Evolutionary conservation across 768 basidiomycete genomes (phyloP), one percentile per base, ranked within the genome.

Genomic region (Grammothele lineata): DNA sequence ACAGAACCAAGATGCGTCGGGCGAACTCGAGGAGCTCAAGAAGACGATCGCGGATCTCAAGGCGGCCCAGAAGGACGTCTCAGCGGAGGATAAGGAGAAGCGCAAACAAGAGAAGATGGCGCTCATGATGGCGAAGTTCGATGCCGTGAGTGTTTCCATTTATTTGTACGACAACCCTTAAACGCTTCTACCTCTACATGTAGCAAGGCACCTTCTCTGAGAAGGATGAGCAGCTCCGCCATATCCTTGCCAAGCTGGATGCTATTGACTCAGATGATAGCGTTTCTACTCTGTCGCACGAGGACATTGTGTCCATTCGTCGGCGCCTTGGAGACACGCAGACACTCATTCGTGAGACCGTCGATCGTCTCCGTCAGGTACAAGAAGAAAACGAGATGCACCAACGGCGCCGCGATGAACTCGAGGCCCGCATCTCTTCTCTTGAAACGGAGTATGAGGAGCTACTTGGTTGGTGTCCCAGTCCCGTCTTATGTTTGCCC

Each of bases 61-160:
- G 71, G 70, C 74, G 27, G 76, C 83, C 11, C 89, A 93, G 67
- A 88, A 85, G 67, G 88, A 90, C 50, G 80, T 86, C 14, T 85
- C 86, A 32, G 84, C 84, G 25, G 96, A 98, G 65, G 96, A 97
- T 65, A 97, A 94, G 71, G 96, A 99, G 75, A 96, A 92, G 75
- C 83, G 89, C 66, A 98, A 98, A 68, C 92, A 95, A 61, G 95
- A 98, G 73, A 97, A 97, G 77, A 91, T 99, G 89, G 93, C 92
- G 8, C 74, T 93, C 56, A 96, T 99, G 92, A 97, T 99, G 95
- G 92, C 95, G 48, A 94, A 95, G 66, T 95, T 99, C 57, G 94
- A 98, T 68, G 78, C 87, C 52, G 95, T 95, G 55, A 60, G 87
- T 71, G 47, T 44, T 40, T 22, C 37, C 27, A 30, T 30, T 30